These are phyloP conservation scores for Rhodotorula babjevae DNA, from an alignment of 768 basidiomycete species.

Conservation along the genomic window DNA sequence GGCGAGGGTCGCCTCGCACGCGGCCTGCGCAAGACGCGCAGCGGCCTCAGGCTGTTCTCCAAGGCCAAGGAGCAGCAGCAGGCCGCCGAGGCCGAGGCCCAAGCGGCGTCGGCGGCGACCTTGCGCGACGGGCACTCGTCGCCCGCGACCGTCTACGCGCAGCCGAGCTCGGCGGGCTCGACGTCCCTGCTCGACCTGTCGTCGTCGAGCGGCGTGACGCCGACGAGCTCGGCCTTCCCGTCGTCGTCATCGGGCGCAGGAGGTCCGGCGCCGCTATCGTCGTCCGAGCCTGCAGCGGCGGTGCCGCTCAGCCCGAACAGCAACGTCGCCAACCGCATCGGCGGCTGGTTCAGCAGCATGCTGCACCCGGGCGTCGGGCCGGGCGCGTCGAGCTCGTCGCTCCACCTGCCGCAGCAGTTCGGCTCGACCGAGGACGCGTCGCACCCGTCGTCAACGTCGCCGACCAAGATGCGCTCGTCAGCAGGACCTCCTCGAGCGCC, in stretches of 20 bases:
- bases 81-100: background rate
- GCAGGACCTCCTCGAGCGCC: background rate
- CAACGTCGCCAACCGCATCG: conserved; percentile 18
- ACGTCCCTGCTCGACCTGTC: background rate
- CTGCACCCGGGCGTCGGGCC: conserved; percentile 3
- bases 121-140: background rate
- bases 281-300: background rate
- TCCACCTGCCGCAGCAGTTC: conserved; percentile 5
- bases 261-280: background rate
- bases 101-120: no score
- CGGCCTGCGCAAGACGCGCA: conserved; percentile 21
- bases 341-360: conserved; percentile 38
- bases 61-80: conserved; percentile 3
- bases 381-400: conserved; percentile 5
- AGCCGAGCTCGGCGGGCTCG: background rate
- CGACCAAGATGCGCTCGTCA: background rate
- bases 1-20: conserved; percentile 14
- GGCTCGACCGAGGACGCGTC: background rate
- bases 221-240: background rate
- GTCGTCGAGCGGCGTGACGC: background rate
- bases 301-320: background rate
- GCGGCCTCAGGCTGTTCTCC: conserved; percentile 19
- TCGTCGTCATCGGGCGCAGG: background rate
- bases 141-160: background rate
- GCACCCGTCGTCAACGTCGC: background rate